These are phyloP conservation scores for Fusarium foetens DNA, from an alignment of 2,329 filamentous ascomycete species.

Conservation along the genomic window DNA sequence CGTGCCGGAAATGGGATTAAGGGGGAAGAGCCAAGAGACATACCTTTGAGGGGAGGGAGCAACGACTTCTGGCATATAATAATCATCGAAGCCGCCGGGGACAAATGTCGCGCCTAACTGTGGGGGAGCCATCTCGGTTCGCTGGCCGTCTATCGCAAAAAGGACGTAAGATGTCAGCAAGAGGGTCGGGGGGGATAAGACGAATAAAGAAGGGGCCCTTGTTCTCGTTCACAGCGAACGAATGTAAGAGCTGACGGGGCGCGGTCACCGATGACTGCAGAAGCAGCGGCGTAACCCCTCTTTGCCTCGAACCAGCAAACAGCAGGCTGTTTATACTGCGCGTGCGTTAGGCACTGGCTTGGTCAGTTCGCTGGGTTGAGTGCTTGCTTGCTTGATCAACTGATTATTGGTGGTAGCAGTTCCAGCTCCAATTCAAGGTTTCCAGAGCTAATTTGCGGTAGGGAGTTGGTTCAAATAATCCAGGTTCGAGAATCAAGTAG, in stretches of 20 bases:
- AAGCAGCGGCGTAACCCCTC: conserved; percentile 44
- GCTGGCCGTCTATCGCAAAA: conserved; percentile 44
- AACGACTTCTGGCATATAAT: conserved; percentile 69
- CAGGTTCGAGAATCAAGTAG: conserved; percentile 11
- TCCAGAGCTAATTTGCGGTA: conserved; percentile 19
- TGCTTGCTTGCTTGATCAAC: conserved; percentile 17
- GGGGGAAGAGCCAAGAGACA: conserved; percentile 44
- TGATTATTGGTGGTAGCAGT: conserved; percentile 29
- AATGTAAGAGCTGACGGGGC: conserved; percentile 42
- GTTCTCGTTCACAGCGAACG: conserved; percentile 38
- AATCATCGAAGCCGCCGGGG: conserved; percentile 67
- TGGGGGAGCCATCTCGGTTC: conserved; percentile 43
- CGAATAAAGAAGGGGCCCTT: conserved; percentile 43
- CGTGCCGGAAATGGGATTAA: conserved; percentile 27
- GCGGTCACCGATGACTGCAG: conserved; percentile 41
- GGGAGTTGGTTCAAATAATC: conserved; percentile 15
- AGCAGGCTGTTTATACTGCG: conserved; percentile 35
- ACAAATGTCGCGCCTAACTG: conserved; percentile 67
- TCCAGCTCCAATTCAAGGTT: conserved; percentile 9
- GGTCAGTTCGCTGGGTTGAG: conserved; percentile 18
- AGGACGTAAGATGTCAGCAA: conserved; percentile 47
- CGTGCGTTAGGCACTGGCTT: conserved; percentile 30
- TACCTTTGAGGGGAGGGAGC: conserved; percentile 68
- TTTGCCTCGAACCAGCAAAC: conserved; percentile 33
- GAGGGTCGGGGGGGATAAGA: conserved; percentile 43